Conservation (phyloP, 345 rosid genomes). For the rapeseed (Brassica napus) region Da-Ae NC_063434.1:7350501-7351000, state of each 20-base stretch:
- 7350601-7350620: slow-evolving; percentile 84
- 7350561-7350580: slow-evolving; percentile 80
- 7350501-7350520: slow-evolving; percentile 69
- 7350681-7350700: slow-evolving; percentile 80
- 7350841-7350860: slow-evolving; percentile 84
- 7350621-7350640: slow-evolving; percentile 88
- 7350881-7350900: slow-evolving; percentile 58
- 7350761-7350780: slow-evolving; percentile 80
- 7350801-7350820: slow-evolving; percentile 87
- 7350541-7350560: slow-evolving; percentile 91
- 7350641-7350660: slow-evolving; percentile 81
- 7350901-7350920: slow-evolving; percentile 22
- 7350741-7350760: slow-evolving; percentile 81
- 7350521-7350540: slow-evolving; percentile 75
- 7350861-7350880: slow-evolving; percentile 64
- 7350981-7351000: slow-evolving; percentile 25
- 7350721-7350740: slow-evolving; percentile 90
- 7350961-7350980: slow-evolving; percentile 19
- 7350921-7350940: slow-evolving; percentile 40
- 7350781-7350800: slow-evolving; percentile 82
- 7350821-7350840: slow-evolving; percentile 74
- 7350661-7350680: slow-evolving; percentile 95
- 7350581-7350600: slow-evolving; percentile 79
- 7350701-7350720: slow-evolving; percentile 87
- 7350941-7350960: slow-evolving; percentile 31